Evolutionary conservation across 805 yeast species (phyloP).

Genomic region (Kodamaea kaohsiungensis): DNA sequence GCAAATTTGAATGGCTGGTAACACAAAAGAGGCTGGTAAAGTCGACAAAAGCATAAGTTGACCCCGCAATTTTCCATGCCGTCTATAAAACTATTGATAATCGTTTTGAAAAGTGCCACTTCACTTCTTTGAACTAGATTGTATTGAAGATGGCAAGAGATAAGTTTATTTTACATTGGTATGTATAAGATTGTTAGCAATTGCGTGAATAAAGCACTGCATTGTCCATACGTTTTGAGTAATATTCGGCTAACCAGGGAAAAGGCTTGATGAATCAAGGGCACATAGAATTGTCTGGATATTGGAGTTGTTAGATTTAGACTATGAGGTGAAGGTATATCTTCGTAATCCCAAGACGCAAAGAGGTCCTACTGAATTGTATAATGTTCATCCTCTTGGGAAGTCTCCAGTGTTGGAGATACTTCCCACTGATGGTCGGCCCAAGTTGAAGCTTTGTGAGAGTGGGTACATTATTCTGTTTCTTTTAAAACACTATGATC

Average conservation of each 20-base stretch:
- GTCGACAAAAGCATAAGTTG: not conserved
- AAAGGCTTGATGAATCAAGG: constrained; percentile 55
- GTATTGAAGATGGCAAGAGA: constrained; percentile 14
- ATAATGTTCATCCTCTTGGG: constrained; percentile 60
- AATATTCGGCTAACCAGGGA: constrained; percentile 4
- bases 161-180: constrained; percentile 30
- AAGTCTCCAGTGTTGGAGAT: constrained; percentile 60
- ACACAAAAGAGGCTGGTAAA: not conserved
- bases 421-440: constrained; percentile 34
- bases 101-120: not conserved
- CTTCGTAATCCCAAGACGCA: constrained; percentile 48
- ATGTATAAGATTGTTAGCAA: constrained; percentile 11
- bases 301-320: constrained; percentile 58
- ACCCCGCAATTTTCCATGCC: constrained; percentile 2
- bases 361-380: constrained; percentile 43
- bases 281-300: constrained; percentile 64
- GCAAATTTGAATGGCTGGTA: not conserved
- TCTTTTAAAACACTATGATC: constrained; percentile 37
- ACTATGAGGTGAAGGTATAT: constrained; percentile 55
- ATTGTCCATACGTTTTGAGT: too few relatives aligned
- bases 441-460: constrained; percentile 35
- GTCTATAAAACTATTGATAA: not conserved
- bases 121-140: not conserved
- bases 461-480: constrained; percentile 42
- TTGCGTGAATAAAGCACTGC: not conserved